Evolutionary conservation across 2,329 filamentous ascomycete species (phyloP), one percentile per base, ranked within the genome.

Genomic region (Nannizziopsis barbatae): DNA sequence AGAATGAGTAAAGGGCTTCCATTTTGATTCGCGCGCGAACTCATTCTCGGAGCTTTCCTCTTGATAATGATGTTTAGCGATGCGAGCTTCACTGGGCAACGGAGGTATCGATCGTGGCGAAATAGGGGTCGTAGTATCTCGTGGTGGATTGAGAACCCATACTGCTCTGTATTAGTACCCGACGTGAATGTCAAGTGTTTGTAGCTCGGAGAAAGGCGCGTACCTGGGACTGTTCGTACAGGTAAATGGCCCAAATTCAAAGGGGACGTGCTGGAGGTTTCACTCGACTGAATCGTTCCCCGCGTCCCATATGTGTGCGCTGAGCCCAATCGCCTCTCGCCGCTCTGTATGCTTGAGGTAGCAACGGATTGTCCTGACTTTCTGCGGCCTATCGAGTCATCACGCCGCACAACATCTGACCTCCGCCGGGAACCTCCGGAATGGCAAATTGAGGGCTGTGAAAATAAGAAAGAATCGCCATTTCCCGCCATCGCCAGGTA

Each of bases 1-100:
- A 1, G 65, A 57, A 46, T 60, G 64, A 9, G 65, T 64, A 53
- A 73, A 74, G 3, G 65, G 63, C 42, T 63, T 65, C 71, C 71
- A 74, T 41, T 71, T 67, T 20, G 71, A 73, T 55, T 67, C 64
- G 32, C 65, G 66, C 17, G 51, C 47, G 7, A 27, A 15, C 40
- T 22, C 33, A 27, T 40, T 11, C 18, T 42, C 27, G 8, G 46
- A 27, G 9, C 35, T 32, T 27, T 40, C 44, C 17, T 20, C 37
- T 22, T 22, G 27, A 31, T 39, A 40, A 38, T 53, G 49, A 40
- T 59, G 56, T 42, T 48, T 51, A 30, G 45, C 55, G 47, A 55
- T 42, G 27, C 40, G 50, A 11, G 42, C 54, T 3, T 42, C 38
- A 20, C 46, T 20, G 12, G 52, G 54, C 22, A 52, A 40, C 10